Conservation (phyloP, 306 rosid species). For the Sechiopsis laciniata region DNA sequence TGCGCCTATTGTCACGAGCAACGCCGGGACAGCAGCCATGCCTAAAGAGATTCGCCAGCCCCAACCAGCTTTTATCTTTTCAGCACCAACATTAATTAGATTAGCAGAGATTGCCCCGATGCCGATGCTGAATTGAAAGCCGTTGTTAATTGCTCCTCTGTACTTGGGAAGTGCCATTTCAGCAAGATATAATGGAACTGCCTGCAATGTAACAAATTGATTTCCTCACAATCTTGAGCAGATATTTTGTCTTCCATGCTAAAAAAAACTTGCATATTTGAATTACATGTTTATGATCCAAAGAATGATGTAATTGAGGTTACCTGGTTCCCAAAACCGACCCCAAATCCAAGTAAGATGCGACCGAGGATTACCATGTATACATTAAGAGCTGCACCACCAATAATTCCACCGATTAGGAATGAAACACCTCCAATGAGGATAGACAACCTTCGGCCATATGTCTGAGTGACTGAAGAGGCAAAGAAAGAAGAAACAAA, state of each 20-base stretch:
- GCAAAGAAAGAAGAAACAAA: conserved; percentile 54
- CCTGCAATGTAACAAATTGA: conserved; percentile 27
- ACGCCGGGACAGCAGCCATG: conserved; percentile 65
- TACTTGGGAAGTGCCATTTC: conserved; percentile 66
- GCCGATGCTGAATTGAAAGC: conserved; percentile 63
- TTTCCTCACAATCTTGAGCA: background rate
- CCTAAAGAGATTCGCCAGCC: conserved; percentile 71
- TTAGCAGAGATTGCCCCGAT: conserved; percentile 54
- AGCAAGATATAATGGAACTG: conserved; percentile 68
- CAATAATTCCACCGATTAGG: conserved; percentile 52
- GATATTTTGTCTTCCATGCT: background rate
- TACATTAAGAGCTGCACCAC: conserved; percentile 55
- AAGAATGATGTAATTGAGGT: background rate
- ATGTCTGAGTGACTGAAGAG: conserved; percentile 45
- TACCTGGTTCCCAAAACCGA: conserved; percentile 73
- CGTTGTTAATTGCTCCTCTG: conserved; percentile 68
- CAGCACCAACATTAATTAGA: conserved; percentile 57
- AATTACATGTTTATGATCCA: background rate
- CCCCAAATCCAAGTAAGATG: conserved; percentile 1
- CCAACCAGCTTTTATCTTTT: conserved; percentile 52
- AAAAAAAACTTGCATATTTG: background rate
- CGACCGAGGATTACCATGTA: conserved; percentile 65
- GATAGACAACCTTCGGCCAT: conserved; percentile 64
- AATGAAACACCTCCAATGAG: conserved; percentile 55
- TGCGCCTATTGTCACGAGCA: conserved; percentile 52